phyloP scores from a whole-genome alignment of 495 filamentous ascomycete genomes.

The Pyrenula massariospora region DNA sequence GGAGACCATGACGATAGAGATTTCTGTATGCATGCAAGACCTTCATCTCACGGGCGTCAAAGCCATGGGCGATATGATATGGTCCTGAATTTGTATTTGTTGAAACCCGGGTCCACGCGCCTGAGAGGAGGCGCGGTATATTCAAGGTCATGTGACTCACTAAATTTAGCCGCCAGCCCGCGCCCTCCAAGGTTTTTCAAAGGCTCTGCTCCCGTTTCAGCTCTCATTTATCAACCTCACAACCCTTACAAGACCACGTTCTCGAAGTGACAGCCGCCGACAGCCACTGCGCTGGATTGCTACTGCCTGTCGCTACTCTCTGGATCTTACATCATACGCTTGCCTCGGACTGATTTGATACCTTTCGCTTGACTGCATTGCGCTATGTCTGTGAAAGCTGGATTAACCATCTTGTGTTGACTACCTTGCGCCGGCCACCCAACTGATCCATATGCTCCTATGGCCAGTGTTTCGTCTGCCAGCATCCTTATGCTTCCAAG shows the following conservation, averaged over 20 bases:
- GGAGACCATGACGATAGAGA: conserved; percentile 61
- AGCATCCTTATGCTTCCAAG: background rate
- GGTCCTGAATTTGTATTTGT: too few species aligned
- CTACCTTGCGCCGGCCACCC: background rate
- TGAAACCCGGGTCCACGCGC: conserved; percentile 2
- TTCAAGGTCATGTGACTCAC: background rate
- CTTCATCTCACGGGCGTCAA: conserved; percentile 14
- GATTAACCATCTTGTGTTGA: background rate
- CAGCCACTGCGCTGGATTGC: background rate
- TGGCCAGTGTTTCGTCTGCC: background rate
- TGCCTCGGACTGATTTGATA: background rate
- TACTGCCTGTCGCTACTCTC: background rate
- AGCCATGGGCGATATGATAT: background rate
- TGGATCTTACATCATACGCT: background rate
- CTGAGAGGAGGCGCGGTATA: background rate
- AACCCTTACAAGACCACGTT: too few species aligned
- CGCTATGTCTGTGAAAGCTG: background rate
- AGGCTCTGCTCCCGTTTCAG: background rate
- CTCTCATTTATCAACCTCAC: background rate
- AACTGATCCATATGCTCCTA: background rate
- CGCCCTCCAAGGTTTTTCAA: background rate
- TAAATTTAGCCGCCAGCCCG: background rate
- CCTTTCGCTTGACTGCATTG: background rate
- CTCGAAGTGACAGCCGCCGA: too few species aligned
- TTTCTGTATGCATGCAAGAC: conserved; percentile 69